These are phyloP conservation scores for Phytomonas francai DNA, from an alignment of 208 protist genomes.

Conservation along the genomic window DNA sequence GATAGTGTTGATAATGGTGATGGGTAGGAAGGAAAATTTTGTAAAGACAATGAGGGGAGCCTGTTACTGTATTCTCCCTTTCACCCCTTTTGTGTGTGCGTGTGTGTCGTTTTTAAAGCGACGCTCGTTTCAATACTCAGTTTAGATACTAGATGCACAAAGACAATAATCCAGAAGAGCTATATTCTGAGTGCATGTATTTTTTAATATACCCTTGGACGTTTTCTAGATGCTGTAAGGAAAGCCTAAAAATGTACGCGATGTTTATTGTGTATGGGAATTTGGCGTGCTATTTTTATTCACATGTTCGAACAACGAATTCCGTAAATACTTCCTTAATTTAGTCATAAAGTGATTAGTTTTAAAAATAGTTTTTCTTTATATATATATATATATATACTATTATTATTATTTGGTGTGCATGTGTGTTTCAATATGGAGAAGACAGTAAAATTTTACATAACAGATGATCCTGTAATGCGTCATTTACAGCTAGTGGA, in stretches of 20 bases:
- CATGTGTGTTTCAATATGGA: neutral
- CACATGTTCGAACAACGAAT: neutral
- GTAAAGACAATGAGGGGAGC: too few relatives aligned
- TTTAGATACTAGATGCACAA: neutral
- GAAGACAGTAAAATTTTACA: constrained; percentile 22
- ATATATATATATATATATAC: too few relatives aligned
- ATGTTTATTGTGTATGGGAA: neutral
- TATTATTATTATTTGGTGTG: neutral
- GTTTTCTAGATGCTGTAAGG: neutral
- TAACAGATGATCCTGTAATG: constrained; percentile 44
- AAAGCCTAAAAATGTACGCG: neutral
- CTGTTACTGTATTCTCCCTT: too few relatives aligned
- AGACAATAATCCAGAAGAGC: neutral
- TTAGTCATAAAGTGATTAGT: neutral
- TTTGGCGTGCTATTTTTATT: neutral
- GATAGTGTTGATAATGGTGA: too few relatives aligned
- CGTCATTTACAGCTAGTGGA: constrained; percentile 45
- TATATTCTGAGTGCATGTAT: neutral
- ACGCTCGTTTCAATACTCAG: too few relatives aligned
- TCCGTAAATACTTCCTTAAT: neutral
- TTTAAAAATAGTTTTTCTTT: neutral
- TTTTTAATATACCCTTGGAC: neutral
- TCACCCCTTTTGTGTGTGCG: too few relatives aligned
- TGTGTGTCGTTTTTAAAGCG: neutral
- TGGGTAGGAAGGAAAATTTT: too few relatives aligned